Conservation (phyloP, 371 early-diverging fungal species). For the Zopfochytrium polystomum region DNA sequence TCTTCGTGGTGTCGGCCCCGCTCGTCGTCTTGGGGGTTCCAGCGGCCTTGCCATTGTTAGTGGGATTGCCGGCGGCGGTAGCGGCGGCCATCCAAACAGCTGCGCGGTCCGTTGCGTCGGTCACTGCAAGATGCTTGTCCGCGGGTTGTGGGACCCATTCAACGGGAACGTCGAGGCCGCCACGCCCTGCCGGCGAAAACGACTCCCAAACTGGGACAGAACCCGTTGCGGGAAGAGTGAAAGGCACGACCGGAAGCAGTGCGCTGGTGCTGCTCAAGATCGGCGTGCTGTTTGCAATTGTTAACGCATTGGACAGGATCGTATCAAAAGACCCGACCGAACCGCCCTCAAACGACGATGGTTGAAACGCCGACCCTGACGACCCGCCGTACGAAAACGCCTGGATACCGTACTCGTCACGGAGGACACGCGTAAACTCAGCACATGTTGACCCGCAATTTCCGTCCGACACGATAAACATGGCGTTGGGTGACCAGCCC, state of each 20-base stretch:
- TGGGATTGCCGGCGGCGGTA: not conserved
- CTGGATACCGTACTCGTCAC: conserved; percentile 29
- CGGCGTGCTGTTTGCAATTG: not conserved
- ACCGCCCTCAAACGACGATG: not conserved
- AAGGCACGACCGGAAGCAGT: not conserved
- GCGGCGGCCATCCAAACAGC: not conserved
- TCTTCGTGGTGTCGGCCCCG: not conserved
- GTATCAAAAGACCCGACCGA: not conserved
- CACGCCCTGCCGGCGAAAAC: not conserved
- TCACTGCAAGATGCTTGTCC: not conserved
- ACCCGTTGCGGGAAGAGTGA: not conserved
- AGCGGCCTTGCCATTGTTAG: not conserved
- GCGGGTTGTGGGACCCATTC: not conserved
- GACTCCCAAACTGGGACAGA: not conserved
- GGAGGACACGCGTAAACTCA: conserved; percentile 21
- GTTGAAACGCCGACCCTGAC: not conserved
- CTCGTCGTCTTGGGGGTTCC: not conserved
- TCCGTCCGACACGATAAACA: conserved; percentile 33
- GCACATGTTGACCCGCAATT: conserved; percentile 41
- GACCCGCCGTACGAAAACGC: conserved; percentile 31
- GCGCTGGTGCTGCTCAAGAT: not conserved
- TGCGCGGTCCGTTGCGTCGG: not conserved
- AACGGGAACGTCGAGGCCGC: not conserved
- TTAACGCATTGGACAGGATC: not conserved
- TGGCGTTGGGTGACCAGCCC: conserved; percentile 7